Base-by-base conservation (phyloP, 2,329 filamentous ascomycete species). In the Monilinia vaccinii-corymbosi region DNA sequence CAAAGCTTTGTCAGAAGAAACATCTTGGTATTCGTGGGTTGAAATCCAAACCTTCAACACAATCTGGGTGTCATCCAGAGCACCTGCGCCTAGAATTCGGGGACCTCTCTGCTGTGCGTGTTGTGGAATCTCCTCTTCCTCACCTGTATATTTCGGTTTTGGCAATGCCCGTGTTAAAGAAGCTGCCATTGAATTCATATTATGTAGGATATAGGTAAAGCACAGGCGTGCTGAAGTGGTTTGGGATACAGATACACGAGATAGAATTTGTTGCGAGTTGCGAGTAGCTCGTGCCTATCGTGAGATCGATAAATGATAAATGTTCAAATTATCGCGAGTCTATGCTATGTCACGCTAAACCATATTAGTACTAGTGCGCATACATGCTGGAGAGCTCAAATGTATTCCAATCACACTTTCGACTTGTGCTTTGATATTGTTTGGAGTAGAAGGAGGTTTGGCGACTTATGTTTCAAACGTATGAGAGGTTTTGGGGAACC, bases 141-240 rank as follows among this genome's bases (percentile, higher is more conserved):
- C 90, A 67, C 89, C 91, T 5, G 87, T 90, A 72, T 97, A 96
- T 75, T 89, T 93, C 18, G 93, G 92, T 73, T 92, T 92, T 4
- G 93, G 93, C 47, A 97, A 80, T 60, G 89, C 86, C 71, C 85
- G 84, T 64, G 90, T 85, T 47, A 97, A 81, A 61, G 90, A 89
- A 61, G 84, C 80, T 66, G 81, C 81, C 70, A 89, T 79, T 62
- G 85, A 86, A 61, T 85, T 77, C 85, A 89, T 89, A 63, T 61
- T 73, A 66, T 51, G 49, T 40, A 36, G 50, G 47, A 40, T 44
- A 56, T 9, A 16, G 25, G 32, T 14, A 14, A 18, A n/a, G 46
- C 32, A 5, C 16, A 44, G 40, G 49, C 31, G 47, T 16, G 16
- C n/a, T 46, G 40, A 18, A 13, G 32, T 52, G 28, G n/a, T 55